Conservation (phyloP, 257 asterid genomes). For the Ophiorrhiza pumila region DNA sequence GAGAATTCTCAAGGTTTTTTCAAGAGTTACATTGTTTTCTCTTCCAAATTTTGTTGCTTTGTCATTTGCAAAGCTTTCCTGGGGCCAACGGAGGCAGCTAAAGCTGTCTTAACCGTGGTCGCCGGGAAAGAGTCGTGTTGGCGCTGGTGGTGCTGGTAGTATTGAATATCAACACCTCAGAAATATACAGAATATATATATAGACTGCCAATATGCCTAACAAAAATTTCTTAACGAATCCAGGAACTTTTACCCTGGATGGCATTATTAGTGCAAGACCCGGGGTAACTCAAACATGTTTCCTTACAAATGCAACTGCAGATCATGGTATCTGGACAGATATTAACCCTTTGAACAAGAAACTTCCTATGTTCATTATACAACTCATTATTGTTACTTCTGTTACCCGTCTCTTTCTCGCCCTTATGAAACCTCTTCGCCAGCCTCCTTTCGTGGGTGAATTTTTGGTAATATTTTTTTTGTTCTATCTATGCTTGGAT, state of each 20-base stretch:
- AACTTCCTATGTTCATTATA: constrained; percentile 21
- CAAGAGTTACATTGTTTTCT: no score
- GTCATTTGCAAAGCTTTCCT: no score
- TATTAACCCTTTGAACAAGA: constrained; percentile 16
- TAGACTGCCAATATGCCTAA: no score
- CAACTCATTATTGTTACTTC: constrained; percentile 18
- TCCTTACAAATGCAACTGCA: neutral
- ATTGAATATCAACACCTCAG: neutral
- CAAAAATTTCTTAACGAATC: constrained; percentile 1
- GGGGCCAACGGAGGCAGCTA: constrained; percentile 16
- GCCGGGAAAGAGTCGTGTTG: neutral
- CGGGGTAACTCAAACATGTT: constrained; percentile 15
- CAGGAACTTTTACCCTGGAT: neutral
- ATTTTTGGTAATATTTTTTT: constrained; percentile 11
- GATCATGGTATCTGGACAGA: constrained; percentile 29
- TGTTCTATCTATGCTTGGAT: neutral
- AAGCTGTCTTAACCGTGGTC: neutral
- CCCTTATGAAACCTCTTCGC: constrained; percentile 16
- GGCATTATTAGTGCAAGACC: neutral
- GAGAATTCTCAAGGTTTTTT: neutral
- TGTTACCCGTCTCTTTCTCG: constrained; percentile 20
- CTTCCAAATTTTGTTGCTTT: neutral
- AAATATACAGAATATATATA: no score
- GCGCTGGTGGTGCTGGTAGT: neutral
- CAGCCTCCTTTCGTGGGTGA: constrained; percentile 25